Evolutionary conservation across 805 yeast genomes (phyloP).

Genomic region (Candida chauliodis): DNA sequence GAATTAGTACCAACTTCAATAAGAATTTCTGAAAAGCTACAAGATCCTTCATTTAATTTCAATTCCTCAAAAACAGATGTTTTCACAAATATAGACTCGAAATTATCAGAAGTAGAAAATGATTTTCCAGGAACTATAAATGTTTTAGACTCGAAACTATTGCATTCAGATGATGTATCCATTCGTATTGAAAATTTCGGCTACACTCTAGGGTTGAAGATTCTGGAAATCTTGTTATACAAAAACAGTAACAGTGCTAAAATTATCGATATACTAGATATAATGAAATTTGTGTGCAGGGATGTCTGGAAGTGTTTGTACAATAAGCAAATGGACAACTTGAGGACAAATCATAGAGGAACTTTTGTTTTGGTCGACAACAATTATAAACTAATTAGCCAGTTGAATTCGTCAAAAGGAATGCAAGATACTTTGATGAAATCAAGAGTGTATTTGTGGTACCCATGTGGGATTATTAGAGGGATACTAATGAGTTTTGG

Average conservation of each 20-base stretch:
- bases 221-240: constrained; percentile 47
- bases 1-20: constrained; percentile 75
- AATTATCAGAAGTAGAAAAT: constrained; percentile 25
- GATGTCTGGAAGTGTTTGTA: constrained; percentile 84
- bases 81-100: constrained; percentile 24
- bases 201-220: constrained; percentile 59
- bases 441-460: constrained; percentile 54
- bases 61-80: constrained; percentile 15
- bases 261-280: constrained; percentile 63
- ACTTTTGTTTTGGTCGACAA: constrained; percentile 77
- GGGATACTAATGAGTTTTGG: constrained; percentile 73
- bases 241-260: constrained; percentile 27
- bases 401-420: constrained; percentile 47
- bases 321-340: constrained; percentile 85
- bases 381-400: constrained; percentile 50
- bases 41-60: constrained; percentile 12
- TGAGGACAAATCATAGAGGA: constrained; percentile 88
- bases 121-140: constrained; percentile 43
- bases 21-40: constrained; percentile 51
- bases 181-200: constrained; percentile 70
- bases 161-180: constrained; percentile 48
- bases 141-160: constrained; percentile 30
- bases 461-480: constrained; percentile 72
- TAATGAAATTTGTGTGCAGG: constrained; percentile 89
- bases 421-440: constrained; percentile 41